A percentile compares a stretch with the other conserved stretches of the same genome.
Conservation (phyloP, 805 yeast species). For the Candida ortonii region DNA sequence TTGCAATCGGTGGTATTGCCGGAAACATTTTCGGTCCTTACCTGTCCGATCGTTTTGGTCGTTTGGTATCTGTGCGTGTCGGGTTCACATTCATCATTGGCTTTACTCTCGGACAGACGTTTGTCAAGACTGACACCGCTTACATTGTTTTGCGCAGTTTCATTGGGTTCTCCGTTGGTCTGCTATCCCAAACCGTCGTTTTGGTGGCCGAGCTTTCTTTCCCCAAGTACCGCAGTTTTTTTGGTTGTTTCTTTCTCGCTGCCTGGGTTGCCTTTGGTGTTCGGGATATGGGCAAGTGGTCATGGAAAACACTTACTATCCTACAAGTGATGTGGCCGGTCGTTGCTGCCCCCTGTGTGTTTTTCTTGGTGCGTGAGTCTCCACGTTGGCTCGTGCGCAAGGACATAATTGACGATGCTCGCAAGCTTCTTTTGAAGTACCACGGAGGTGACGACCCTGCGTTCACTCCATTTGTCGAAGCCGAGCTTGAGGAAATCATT, state of each 20-base stretch:
- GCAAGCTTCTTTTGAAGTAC: conserved; percentile 26
- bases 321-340: conserved; percentile 37
- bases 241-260: conserved; percentile 35
- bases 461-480: conserved; percentile 31
- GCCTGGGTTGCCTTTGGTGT: conserved; percentile 42
- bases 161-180: conserved; percentile 5
- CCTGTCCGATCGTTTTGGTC: conserved; percentile 8
- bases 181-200: conserved; percentile 4
- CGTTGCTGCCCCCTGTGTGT: conserved; percentile 27
- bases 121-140: conserved; percentile 1
- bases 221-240: conserved; percentile 31
- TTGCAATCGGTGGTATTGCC: conserved; percentile 8
- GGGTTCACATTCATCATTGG: conserved; percentile 6
- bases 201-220: conserved; percentile 30
- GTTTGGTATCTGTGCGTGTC: conserved; percentile 2
- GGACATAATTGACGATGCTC: conserved; percentile 34
- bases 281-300: conserved; percentile 23
- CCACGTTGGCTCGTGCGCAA: conserved; percentile 33
- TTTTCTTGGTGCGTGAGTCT: conserved; percentile 33
- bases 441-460: conserved; percentile 36
- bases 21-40: conserved; percentile 5
- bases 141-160: conserved; percentile 7
- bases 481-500: conserved; percentile 35
- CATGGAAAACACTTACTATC: conserved; percentile 39
- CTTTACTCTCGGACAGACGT: conserved; percentile 6